phyloP scores from a whole-genome alignment of 805 yeast genomes.

The Ogataea naganishii region DNA sequence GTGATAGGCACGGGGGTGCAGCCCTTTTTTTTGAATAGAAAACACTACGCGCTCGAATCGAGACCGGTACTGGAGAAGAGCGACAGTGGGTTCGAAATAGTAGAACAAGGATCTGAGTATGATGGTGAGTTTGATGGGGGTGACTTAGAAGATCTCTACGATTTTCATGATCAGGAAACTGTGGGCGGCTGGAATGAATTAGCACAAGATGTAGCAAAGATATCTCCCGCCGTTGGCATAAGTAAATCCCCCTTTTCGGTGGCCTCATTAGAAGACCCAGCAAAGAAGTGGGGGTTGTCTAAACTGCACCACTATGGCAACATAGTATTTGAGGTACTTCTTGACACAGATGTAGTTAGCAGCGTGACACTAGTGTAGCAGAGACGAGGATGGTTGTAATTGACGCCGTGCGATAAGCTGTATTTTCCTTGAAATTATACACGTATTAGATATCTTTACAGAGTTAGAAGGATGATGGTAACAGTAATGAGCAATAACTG shows the following conservation, averaged over 20 bases:
- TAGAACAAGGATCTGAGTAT: constrained; percentile 2
- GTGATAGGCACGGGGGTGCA: no score
- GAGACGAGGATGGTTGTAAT: no score
- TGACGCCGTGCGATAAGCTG: no score
- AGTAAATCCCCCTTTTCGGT: not conserved
- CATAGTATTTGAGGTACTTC: constrained; percentile 23
- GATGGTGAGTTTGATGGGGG: constrained; percentile 19
- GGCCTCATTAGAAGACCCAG: constrained; percentile 8
- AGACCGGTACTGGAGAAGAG: constrained; percentile 2
- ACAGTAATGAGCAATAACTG: no score
- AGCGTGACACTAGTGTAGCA: constrained; percentile 19
- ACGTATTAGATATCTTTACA: no score
- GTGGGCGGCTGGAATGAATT: not conserved
- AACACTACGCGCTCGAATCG: constrained; percentile 23
- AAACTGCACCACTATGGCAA: constrained; percentile 18
- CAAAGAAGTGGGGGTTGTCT: constrained; percentile 26
- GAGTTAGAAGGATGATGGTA: no score
- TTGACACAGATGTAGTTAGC: constrained; percentile 19
- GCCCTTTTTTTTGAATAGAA: constrained; percentile 24
- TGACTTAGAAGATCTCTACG: constrained; percentile 18
- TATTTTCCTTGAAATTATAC: no score
- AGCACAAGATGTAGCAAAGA: constrained; percentile 1
- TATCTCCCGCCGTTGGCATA: not conserved
- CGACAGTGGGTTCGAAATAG: not conserved
- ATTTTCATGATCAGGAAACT: constrained; percentile 3